phyloP scores from a whole-genome alignment of 495 filamentous ascomycete genomes.

The Daldinia loculata region DNA sequence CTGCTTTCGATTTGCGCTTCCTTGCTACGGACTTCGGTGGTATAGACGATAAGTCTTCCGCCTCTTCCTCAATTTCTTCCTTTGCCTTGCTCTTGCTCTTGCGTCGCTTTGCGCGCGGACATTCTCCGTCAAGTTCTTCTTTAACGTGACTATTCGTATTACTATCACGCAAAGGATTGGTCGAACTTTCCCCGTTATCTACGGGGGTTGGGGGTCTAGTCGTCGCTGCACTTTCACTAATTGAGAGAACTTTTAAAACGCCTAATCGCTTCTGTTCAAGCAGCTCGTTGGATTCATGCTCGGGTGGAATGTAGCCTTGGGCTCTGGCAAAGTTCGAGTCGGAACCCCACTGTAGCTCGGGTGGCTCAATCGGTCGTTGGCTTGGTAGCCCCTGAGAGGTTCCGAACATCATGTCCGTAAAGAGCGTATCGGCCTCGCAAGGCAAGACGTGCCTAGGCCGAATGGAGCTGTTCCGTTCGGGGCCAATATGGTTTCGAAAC shows the following conservation, averaged over 20 bases:
- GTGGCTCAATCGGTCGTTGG: constrained; percentile 28
- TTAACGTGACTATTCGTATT: constrained; percentile 44
- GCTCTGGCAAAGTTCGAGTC: constrained; percentile 66
- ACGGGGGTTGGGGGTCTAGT: constrained; percentile 68
- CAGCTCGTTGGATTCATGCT: constrained; percentile 64
- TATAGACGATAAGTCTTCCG: constrained; percentile 24
- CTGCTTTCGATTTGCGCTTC: constrained; percentile 51
- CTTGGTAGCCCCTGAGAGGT: constrained; percentile 19
- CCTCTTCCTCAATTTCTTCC: constrained; percentile 40
- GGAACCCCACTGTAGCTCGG: constrained; percentile 69
- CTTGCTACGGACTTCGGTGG: constrained; percentile 33
- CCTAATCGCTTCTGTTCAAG: constrained; percentile 62
- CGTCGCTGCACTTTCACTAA: constrained; percentile 60
- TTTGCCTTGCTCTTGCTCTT: constrained; percentile 57
- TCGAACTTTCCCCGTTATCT: constrained; percentile 48
- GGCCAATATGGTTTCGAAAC: constrained; percentile 22
- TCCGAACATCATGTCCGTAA: constrained; percentile 53
- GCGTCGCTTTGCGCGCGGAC: constrained; percentile 53
- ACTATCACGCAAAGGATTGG: constrained; percentile 14
- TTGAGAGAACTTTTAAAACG: constrained; percentile 63
- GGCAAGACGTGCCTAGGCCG: constrained; percentile 36
- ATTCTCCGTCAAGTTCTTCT: constrained; percentile 51
- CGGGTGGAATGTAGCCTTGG: constrained; percentile 64
- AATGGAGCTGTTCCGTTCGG: constrained; percentile 28
- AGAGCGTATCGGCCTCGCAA: constrained; percentile 39